Percentiles rank a stretch among this genome's conserved stretches.
Evolutionary conservation across 2,329 filamentous ascomycete species (phyloP).

Genomic region (Colletotrichum sp.): DNA sequence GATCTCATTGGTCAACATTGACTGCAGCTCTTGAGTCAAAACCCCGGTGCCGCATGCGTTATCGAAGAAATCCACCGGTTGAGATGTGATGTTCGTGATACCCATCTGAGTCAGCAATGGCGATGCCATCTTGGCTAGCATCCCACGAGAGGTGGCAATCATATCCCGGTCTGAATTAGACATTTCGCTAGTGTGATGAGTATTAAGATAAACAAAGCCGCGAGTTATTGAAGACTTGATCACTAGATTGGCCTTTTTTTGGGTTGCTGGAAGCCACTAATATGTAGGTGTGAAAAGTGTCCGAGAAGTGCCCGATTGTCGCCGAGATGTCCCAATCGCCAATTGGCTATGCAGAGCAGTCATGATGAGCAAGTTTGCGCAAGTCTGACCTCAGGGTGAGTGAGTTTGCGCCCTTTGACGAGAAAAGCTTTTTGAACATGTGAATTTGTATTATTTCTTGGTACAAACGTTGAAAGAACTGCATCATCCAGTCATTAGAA

Average conservation of each 20-base stretch:
- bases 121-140: not conserved
- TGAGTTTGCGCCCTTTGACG: not conserved
- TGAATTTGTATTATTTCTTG: not conserved
- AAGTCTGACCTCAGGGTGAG: not conserved
- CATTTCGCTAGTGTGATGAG: not conserved
- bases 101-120: not conserved
- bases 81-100: not conserved
- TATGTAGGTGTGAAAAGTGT: not conserved
- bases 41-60: not conserved
- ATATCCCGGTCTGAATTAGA: not conserved
- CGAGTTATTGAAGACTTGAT: not conserved
- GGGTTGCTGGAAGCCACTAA: not conserved
- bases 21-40: not conserved
- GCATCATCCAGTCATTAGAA: not conserved
- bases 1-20: not conserved
- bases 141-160: not conserved
- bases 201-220: rapidly evolving
- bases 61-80: not conserved
- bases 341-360: not conserved
- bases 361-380: not conserved
- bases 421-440: not conserved
- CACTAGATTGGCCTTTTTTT: not conserved
- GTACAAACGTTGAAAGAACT: not conserved
- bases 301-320: not conserved
- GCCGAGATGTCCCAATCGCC: not conserved